A percentile compares a stretch with the other conserved stretches of the same genome.
phyloP scores from a whole-genome alignment of 208 protist species.

The Leishmania guyanensis region DNA sequence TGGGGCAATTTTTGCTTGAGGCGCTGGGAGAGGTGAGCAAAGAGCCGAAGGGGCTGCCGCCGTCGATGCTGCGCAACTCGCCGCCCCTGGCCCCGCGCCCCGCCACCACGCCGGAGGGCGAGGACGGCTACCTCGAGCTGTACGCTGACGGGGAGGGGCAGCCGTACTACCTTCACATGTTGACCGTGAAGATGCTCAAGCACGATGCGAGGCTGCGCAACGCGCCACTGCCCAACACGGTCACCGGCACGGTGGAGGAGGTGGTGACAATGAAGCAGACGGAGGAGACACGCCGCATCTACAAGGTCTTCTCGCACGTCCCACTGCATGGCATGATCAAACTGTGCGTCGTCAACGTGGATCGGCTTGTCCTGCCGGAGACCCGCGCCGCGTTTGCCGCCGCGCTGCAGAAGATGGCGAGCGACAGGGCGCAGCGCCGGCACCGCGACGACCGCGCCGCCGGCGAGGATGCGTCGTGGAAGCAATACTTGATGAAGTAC shows the following conservation, averaged over 20 bases:
- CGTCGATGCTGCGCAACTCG: constrained; percentile 41
- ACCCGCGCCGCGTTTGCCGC: constrained; percentile 54
- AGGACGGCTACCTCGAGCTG: constrained; percentile 48
- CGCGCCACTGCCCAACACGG: constrained; percentile 41
- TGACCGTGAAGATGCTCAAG: constrained; percentile 78
- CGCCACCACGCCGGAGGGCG: not conserved
- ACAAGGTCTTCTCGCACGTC: constrained; percentile 83
- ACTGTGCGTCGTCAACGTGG: constrained; percentile 75
- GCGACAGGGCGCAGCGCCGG: constrained; percentile 35
- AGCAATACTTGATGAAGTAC: constrained; percentile 68
- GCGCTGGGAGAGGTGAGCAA: constrained; percentile 63
- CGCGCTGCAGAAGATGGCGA: constrained; percentile 43
- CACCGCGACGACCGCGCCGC: constrained; percentile 28
- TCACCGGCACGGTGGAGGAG: constrained; percentile 61
- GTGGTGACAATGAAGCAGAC: constrained; percentile 71
- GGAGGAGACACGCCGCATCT: constrained; percentile 65
- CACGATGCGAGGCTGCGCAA: constrained; percentile 68
- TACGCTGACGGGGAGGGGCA: constrained; percentile 80
- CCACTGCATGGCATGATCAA: constrained; percentile 80
- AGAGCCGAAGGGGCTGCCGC: constrained; percentile 39
- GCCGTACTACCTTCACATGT: constrained; percentile 82
- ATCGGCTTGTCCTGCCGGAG: constrained; percentile 55
- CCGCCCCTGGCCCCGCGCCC: constrained; percentile 39
- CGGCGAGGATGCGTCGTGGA: constrained; percentile 64
- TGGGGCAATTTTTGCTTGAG: constrained; percentile 49